These are phyloP conservation scores for Ogataea glucozyma DNA, from an alignment of 805 yeast genomes.

Conservation along the genomic window DNA sequence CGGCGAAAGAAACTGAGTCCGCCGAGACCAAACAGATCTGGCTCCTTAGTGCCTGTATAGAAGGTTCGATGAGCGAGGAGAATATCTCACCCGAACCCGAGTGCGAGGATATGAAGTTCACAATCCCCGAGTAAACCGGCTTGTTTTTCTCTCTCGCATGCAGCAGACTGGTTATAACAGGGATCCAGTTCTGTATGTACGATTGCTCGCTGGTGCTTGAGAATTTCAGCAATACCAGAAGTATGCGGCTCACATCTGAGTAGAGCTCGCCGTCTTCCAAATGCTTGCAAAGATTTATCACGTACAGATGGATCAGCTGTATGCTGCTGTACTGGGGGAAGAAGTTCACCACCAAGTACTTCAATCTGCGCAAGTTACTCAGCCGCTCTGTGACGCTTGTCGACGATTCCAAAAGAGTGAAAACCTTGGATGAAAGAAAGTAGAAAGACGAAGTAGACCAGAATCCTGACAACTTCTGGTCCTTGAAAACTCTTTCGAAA, in stretches of 20 bases:
- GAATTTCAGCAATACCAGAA: slow-evolving; percentile 23
- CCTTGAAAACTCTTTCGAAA: slow-evolving; percentile 12
- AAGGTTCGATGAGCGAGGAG: slow-evolving; percentile 1
- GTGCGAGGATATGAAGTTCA: slow-evolving; percentile 4
- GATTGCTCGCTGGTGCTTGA: slow-evolving; percentile 5
- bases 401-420: slow-evolving; percentile 28
- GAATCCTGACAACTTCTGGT: slow-evolving; percentile 18
- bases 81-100: neutral
- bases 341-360: slow-evolving; percentile 37
- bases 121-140: neutral
- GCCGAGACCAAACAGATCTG: neutral
- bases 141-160: slow-evolving; percentile 1
- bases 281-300: slow-evolving; percentile 25
- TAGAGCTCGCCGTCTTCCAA: slow-evolving; percentile 22
- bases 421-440: slow-evolving; percentile 40
- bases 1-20: neutral
- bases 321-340: slow-evolving; percentile 15
- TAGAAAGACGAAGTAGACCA: slow-evolving; percentile 41
- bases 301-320: slow-evolving; percentile 26
- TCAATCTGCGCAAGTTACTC: slow-evolving; percentile 38
- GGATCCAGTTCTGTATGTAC: slow-evolving; percentile 22
- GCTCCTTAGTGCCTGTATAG: slow-evolving; percentile 4
- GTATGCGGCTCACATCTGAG: slow-evolving; percentile 31
- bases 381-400: slow-evolving; percentile 27
- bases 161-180: slow-evolving; percentile 22